Evolutionary conservation across 2,329 filamentous ascomycete genomes (phyloP).

Genomic region (Aspergillus versicolor): DNA sequence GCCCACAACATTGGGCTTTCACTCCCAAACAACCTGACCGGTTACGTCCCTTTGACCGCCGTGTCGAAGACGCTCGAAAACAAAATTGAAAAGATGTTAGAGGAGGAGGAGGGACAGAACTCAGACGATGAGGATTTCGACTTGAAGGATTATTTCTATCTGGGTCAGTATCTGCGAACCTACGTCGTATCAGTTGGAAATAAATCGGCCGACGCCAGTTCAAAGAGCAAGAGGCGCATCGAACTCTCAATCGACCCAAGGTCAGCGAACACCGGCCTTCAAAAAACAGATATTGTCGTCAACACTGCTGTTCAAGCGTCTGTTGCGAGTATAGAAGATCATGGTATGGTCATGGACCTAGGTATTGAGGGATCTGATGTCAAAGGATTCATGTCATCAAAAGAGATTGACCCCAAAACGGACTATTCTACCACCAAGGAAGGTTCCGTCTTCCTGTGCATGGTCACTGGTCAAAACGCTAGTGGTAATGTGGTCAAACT

Average conservation of each 20-base stretch:
- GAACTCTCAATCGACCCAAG: constrained; percentile 81
- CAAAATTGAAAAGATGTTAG: constrained; percentile 67
- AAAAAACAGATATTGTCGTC: constrained; percentile 68
- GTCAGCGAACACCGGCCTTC: constrained; percentile 73
- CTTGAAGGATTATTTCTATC: constrained; percentile 69
- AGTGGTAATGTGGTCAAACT: constrained; percentile 85
- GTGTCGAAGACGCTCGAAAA: constrained; percentile 77
- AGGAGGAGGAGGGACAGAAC: constrained; percentile 53
- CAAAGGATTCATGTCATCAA: constrained; percentile 81
- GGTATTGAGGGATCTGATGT: constrained; percentile 68
- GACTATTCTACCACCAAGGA: constrained; percentile 70
- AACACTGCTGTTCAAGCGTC: constrained; percentile 83
- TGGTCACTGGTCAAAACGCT: constrained; percentile 71
- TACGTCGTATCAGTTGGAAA: constrained; percentile 77
- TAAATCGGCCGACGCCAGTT: constrained; percentile 45
- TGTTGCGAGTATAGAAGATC: constrained; percentile 89
- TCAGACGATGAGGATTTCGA: constrained; percentile 62
- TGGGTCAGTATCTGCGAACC: constrained; percentile 86
- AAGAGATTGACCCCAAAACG: constrained; percentile 69
- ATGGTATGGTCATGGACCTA: constrained; percentile 90
- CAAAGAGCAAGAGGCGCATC: constrained; percentile 75
- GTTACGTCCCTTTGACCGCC: constrained; percentile 88
- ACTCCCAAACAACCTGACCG: constrained; percentile 88
- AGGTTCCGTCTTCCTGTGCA: constrained; percentile 80
- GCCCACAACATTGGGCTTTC: constrained; percentile 75